Evolutionary conservation across 2,329 filamentous ascomycete genomes (phyloP), one percentile per base, ranked within the genome.

Genomic region (Fusarium concolor): DNA sequence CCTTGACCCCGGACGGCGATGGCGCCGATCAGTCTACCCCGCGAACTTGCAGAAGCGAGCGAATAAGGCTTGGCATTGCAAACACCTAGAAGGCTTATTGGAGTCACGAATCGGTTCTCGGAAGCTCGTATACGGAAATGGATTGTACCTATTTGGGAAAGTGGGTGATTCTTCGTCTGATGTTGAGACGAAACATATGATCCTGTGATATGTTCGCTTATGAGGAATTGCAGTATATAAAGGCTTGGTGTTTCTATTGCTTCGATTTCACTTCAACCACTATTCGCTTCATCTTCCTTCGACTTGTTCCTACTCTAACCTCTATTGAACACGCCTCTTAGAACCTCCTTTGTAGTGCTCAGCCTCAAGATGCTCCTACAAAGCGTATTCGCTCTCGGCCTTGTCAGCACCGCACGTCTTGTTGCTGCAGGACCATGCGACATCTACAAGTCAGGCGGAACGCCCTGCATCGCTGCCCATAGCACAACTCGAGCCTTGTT

Each of bases 381-480:
- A 26, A 62, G 58, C 28, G 41, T 63, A 10, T 20, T 63, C 12
- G n/a, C 31, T n/a, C 26, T 67, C 3, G 28, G 56, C 26, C 45
- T 67, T 1, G 50, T 22, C 17, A 31, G 35, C 10, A 37, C 38
- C 10, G 62, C 41, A 6, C 49, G 49, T 10, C 63, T 67, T 8
- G 63, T 37, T 14, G 9, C 45, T 2, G 63, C 63, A 15, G 63
- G 46, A 12, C 63, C 63, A 24, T 66, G 63, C 8, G 63, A 66
- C 29, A 63, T 66, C 46, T 66, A 66, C 33, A 33, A 42, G 6
- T 41, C 24, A 3, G 63, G 56, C 9, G 57, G 57, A 1, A 67
- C 63, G 4, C 63, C 63, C 4, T 66, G 63, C 6, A 63, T 66
- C 12, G 63, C 63, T 11, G 63, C 63, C 1, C 63, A 66, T 5